phyloP scores from a whole-genome alignment of 352 stramenopile species.

The Globisporangium takayamanum region DNA sequence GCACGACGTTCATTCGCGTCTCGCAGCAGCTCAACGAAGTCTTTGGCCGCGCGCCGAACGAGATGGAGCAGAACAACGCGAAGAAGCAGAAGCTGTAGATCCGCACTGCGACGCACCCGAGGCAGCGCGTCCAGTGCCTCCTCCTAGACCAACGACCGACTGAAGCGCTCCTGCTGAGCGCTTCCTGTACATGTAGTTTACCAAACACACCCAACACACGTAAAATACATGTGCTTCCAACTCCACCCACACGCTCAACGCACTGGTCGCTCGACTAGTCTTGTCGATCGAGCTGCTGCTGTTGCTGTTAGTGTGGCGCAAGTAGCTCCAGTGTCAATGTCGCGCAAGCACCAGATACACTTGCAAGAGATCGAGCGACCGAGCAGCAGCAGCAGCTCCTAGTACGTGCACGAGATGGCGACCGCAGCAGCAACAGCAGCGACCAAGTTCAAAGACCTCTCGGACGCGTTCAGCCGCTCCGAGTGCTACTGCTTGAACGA shows the following conservation, averaged over 20 bases:
- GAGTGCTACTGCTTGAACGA: constrained; percentile 38
- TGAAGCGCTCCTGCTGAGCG: too few relatives aligned
- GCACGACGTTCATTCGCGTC: constrained; percentile 91
- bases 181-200: too few relatives aligned
- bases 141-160: too few relatives aligned
- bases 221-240: too few relatives aligned
- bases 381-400: too few relatives aligned
- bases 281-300: too few relatives aligned
- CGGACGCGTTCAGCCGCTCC: constrained; percentile 39
- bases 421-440: constrained; percentile 4
- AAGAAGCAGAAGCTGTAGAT: constrained; percentile 56
- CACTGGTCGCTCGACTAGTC: too few relatives aligned
- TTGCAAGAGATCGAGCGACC: too few relatives aligned
- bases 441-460: constrained; percentile 46
- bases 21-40: constrained; percentile 91
- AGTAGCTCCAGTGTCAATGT: background rate
- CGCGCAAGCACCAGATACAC: background rate
- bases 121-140: too few relatives aligned
- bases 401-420: too few relatives aligned
- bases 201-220: too few relatives aligned
- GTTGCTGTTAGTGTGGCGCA: background rate
- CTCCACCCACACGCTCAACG: too few relatives aligned
- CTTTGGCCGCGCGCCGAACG: constrained; percentile 77
- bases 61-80: constrained; percentile 50
- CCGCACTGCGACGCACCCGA: background rate